Conservation (phyloP, 176 grass and related monocot species). For the maize (Zea mays) region Zm-B73-REFERENCE-NAM-5.0 NC_050097.1:6417001-6417500, state of each 20-base stretch:
- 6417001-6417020: background rate
- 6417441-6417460: conserved; percentile 79
- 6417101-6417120: background rate
- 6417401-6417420: conserved; percentile 57
- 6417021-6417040: conserved; percentile 3
- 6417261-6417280: background rate
- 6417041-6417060: background rate
- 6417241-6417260: background rate
- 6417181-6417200: background rate
- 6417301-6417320: conserved; percentile 1
- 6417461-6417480: conserved; percentile 77
- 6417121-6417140: too few relatives aligned
- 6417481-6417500: conserved; percentile 81
- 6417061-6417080: background rate
- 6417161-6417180: background rate
- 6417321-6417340: background rate
- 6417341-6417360: background rate
- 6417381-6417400: conserved; percentile 36
- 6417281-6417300: background rate
- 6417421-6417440: conserved; percentile 70
- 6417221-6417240: background rate
- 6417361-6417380: conserved; percentile 25
- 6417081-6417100: background rate
- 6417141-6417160: background rate
- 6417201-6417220: too few relatives aligned